Conservation (phyloP, 495 filamentous ascomycete genomes). For the Gamarada debralockiae region DNA sequence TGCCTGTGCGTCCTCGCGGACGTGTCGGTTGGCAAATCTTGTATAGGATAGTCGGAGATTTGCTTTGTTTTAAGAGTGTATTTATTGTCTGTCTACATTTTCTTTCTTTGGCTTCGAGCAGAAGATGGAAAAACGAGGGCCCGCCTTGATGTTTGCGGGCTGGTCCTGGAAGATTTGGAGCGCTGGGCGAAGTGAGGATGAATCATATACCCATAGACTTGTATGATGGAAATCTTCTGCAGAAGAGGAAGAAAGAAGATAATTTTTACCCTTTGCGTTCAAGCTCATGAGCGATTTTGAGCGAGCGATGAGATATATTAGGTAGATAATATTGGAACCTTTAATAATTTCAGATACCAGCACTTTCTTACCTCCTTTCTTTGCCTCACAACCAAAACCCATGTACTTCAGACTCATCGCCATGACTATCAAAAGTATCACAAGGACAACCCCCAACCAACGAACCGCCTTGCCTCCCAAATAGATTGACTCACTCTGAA, state of each 20-base stretch:
- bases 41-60: slow-evolving; percentile 18
- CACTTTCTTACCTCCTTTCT: background rate
- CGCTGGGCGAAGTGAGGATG: slow-evolving; percentile 1
- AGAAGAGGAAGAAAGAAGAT: slow-evolving; percentile 17
- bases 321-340: slow-evolving; percentile 8
- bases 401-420: background rate
- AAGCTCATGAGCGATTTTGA: slow-evolving; percentile 3
- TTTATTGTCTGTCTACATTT: slow-evolving; percentile 3
- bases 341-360: background rate
- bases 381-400: no score
- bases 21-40: slow-evolving; percentile 9
- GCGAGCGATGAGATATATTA: background rate
- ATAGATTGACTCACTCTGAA: background rate
- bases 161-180: slow-evolving; percentile 10
- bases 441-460: no score
- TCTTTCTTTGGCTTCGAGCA: background rate
- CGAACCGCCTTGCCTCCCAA: no score
- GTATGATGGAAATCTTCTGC: slow-evolving; percentile 22
- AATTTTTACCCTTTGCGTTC: background rate
- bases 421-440: slow-evolving; percentile 4
- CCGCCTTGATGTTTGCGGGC: slow-evolving; percentile 14
- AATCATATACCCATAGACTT: slow-evolving; percentile 19
- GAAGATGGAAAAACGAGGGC: background rate
- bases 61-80: slow-evolving; percentile 5
- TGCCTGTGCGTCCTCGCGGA: slow-evolving; percentile 12